Percentiles rank a stretch among this genome's conserved stretches.
phyloP scores from a whole-genome alignment of 2,329 filamentous ascomycete species.

The Apiospora aurea region DNA sequence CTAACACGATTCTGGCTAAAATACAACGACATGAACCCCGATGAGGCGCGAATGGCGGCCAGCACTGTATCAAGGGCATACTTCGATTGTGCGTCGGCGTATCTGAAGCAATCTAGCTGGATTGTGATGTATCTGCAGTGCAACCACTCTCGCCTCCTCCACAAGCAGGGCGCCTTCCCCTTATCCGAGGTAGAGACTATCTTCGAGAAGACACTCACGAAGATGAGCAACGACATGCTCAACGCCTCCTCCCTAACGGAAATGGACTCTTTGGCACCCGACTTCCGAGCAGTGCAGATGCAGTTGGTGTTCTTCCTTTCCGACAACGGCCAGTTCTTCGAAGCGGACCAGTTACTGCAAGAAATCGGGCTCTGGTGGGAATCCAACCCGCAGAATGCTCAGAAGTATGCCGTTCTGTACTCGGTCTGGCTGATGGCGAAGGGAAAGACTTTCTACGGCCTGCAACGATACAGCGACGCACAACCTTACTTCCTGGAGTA shows the following conservation, averaged over 20 bases:
- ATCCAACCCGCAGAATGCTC: neutral
- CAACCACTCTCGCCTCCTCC: conserved; percentile 11
- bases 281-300: conserved; percentile 2
- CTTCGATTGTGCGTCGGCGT: conserved; percentile 23
- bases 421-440: conserved; percentile 10
- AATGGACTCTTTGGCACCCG: neutral
- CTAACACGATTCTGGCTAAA: conserved; percentile 24
- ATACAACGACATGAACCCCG: neutral
- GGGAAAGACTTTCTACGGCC: neutral
- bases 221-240: neutral
- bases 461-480: neutral
- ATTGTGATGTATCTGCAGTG: conserved; percentile 10
- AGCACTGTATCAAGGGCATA: conserved; percentile 23
- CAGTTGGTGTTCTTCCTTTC: conserved; percentile 17
- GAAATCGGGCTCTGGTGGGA: conserved; percentile 1
- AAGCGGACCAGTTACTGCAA: neutral
- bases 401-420: conserved; percentile 4
- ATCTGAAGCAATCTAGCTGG: neutral
- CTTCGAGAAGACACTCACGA: conserved; percentile 11
- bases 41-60: conserved; percentile 15
- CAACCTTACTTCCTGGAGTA: conserved; percentile 17
- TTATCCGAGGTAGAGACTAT: conserved; percentile 12
- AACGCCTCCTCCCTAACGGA: neutral
- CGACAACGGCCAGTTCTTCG: conserved; percentile 2
- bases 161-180: conserved; percentile 23